Evolutionary conservation across 306 rosid genomes (phyloP), one percentile per base, ranked within the genome.

Genomic region (Aeschynomene evenia): DNA sequence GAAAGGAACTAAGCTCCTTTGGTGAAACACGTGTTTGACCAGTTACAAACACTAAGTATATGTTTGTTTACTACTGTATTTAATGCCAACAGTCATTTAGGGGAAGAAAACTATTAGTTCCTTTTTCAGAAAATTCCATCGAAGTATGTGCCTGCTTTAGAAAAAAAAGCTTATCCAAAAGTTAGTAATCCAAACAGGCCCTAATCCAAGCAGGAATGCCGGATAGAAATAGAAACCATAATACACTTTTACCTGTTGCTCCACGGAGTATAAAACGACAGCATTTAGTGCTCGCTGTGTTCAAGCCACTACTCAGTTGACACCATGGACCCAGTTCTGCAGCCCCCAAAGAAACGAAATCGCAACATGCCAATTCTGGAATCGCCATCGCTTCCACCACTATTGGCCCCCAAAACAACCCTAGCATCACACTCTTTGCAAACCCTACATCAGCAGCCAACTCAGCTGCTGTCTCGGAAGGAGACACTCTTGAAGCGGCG

Each of bases 281-380:
- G 12, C 51, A 45, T 7, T 14, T 8, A 45, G 51, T n/a, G 12
- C 20, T n/a, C 51, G 15, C 9, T 45, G 19, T 23, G 12, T 51
- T 29, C 2, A 12, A 57, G 42, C 66, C 39, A 68, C 64, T 46
- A 72, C 76, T 84, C 9, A 3, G 9, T 45, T 45, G 19, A 2
- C 18, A 14, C n/a, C 26, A 33, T 89, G 91, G 83, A 84, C 31
- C 36, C 83, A 10, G 83, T 68, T 64, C 7, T 3, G 24, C 14
- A 14, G 31, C 63, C 63, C 15, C 63, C 14, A 1, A 56, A 56
- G 63, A 56, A 56, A 12, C 39, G 22, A n/a, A 56, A 13, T 2
- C 21, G 0, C 12, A n/a, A 28, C 39, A 7, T 2, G 16, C 16
- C 9, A 26, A 1, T 9, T n/a, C 37, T 1, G 14, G 40, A 28